Evolutionary conservation across 1,284 basidiomycete species (phyloP).

Genomic region (Mrakiaceae sp.): DNA sequence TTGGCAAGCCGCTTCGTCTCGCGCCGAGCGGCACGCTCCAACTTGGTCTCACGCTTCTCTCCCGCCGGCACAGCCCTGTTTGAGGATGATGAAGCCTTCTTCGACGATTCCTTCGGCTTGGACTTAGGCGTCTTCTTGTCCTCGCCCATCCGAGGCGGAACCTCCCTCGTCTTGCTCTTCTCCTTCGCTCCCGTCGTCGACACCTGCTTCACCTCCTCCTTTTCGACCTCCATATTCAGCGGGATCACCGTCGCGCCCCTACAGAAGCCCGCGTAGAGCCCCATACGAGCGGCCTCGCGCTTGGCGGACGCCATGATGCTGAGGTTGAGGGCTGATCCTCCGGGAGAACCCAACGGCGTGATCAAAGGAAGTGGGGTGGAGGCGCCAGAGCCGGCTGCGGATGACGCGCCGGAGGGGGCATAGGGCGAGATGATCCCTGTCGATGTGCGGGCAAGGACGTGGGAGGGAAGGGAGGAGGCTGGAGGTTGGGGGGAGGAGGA

Average conservation of each 20-base stretch:
- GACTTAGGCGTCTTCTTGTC: too few relatives aligned
- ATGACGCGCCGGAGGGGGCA: slow-evolving; percentile 39
- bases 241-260: slow-evolving; percentile 51
- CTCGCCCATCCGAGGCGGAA: too few relatives aligned
- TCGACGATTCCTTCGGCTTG: too few relatives aligned
- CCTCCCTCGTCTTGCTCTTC: slow-evolving; percentile 19
- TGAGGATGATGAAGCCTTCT: too few relatives aligned
- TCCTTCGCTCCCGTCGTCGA: slow-evolving; percentile 11
- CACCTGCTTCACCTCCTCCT: slow-evolving; percentile 13
- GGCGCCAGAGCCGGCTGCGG: slow-evolving; percentile 33
- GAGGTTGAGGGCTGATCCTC: slow-evolving; percentile 27
- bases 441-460: slow-evolving; percentile 43
- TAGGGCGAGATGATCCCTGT: slow-evolving; percentile 63
- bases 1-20: slow-evolving; percentile 19
- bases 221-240: slow-evolving; percentile 32
- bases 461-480: slow-evolving; percentile 20
- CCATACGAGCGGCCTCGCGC: slow-evolving; percentile 59
- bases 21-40: slow-evolving; percentile 18
- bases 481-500: slow-evolving; percentile 32
- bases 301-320: slow-evolving; percentile 57
- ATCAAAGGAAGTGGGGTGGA: slow-evolving; percentile 28
- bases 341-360: not conserved
- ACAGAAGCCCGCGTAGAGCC: slow-evolving; percentile 68
- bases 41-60: slow-evolving; percentile 18
- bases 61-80: too few relatives aligned